Conservation (phyloP, 202 grass and related monocot genomes). For the Saccharum hybrid region DNA sequence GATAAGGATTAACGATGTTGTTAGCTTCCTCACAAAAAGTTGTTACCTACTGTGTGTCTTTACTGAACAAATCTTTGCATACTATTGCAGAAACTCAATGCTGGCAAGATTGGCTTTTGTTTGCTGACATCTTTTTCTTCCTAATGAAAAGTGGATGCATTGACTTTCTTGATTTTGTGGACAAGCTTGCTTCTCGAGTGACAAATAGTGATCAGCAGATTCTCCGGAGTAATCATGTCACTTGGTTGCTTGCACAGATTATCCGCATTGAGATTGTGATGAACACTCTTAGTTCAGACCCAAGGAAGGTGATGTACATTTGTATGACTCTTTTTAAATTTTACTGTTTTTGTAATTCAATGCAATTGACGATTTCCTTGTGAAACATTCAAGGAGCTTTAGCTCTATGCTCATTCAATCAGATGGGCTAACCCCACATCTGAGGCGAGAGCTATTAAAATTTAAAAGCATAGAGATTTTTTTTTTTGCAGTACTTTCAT, state of each 20-base stretch:
- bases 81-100: constrained; percentile 76
- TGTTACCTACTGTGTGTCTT: constrained; percentile 23
- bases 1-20: neutral
- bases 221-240: constrained; percentile 95
- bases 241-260: constrained; percentile 95
- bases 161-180: constrained; percentile 97
- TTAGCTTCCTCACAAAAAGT: constrained; percentile 4
- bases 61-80: constrained; percentile 42
- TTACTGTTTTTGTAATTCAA: neutral
- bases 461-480: neutral
- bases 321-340: constrained; percentile 22
- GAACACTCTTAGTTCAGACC: constrained; percentile 87
- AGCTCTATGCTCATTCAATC: constrained; percentile 25
- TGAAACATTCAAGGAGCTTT: constrained; percentile 29
- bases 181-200: constrained; percentile 87
- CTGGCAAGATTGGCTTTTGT: constrained; percentile 98
- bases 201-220: constrained; percentile 76
- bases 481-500: constrained; percentile 14
- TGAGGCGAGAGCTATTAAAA: constrained; percentile 35
- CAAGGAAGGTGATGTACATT: constrained; percentile 67
- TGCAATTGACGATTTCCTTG: constrained; percentile 9
- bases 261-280: constrained; percentile 93
- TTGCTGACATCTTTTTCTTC: constrained; percentile 98
- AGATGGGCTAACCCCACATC: constrained; percentile 20
- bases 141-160: constrained; percentile 99